phyloP scores from a whole-genome alignment of 495 filamentous ascomycete genomes.

The Aspergillus indologenus region DNA sequence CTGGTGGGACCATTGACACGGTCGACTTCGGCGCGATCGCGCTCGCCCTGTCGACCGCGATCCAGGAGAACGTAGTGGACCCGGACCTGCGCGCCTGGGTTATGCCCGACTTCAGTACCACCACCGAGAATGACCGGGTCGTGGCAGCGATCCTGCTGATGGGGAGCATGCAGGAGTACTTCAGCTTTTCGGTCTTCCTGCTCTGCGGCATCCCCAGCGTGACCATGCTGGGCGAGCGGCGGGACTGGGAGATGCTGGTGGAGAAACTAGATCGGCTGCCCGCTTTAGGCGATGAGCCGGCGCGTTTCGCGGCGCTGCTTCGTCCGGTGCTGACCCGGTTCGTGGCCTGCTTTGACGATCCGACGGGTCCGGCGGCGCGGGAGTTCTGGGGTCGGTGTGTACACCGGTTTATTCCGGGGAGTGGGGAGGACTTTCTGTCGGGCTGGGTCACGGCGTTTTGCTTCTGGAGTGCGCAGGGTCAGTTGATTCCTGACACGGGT shows the following conservation, averaged over 20 bases:
- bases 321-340: slow-evolving; percentile 26
- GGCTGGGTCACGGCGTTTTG: slow-evolving; percentile 52
- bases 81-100: slow-evolving; percentile 37
- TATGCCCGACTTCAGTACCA: slow-evolving; percentile 41
- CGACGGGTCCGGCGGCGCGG: slow-evolving; percentile 14
- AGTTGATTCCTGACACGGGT: no score
- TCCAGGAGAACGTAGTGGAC: slow-evolving; percentile 37
- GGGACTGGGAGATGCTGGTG: slow-evolving; percentile 40
- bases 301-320: slow-evolving; percentile 20
- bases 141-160: slow-evolving; percentile 41
- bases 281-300: slow-evolving; percentile 37
- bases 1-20: slow-evolving; percentile 11
- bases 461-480: slow-evolving; percentile 33
- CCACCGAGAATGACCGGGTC: slow-evolving; percentile 31
- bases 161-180: slow-evolving; percentile 41
- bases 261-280: slow-evolving; percentile 30
- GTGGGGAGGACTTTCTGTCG: slow-evolving; percentile 26
- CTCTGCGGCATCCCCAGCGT: slow-evolving; percentile 49
- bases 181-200: slow-evolving; percentile 22
- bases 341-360: slow-evolving; percentile 26
- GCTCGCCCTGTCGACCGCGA: slow-evolving; percentile 23
- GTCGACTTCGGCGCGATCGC: slow-evolving; percentile 25
- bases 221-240: slow-evolving; percentile 31
- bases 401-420: slow-evolving; percentile 14
- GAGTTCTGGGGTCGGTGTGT: slow-evolving; percentile 45